Percentiles rank a stretch among this genome's conserved stretches.
Conservation (phyloP, 2,329 filamentous ascomycete genomes). For the Alternaria panax region DNA sequence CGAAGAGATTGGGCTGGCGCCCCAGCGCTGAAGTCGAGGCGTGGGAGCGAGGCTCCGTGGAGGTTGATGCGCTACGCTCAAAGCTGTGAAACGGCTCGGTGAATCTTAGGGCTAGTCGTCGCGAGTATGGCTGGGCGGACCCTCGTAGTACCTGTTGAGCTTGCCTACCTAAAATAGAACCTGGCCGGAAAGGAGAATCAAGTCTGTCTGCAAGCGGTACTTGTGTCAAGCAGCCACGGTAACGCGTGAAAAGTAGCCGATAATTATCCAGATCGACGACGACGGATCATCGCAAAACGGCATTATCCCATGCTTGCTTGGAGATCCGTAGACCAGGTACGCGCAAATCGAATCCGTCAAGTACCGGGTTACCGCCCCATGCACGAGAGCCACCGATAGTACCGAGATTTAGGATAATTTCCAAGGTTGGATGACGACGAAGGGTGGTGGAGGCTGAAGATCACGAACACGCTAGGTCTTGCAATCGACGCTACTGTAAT, state of each 20-base stretch:
- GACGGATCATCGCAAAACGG: no score
- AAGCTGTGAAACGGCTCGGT: constrained; percentile 3
- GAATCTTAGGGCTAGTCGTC: not conserved
- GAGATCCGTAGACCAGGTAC: not conserved
- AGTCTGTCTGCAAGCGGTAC: not conserved
- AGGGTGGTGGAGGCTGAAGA: no score
- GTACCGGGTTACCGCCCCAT: not conserved
- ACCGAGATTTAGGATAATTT: not conserved
- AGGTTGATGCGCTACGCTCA: not conserved
- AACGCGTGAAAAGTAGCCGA: not conserved
- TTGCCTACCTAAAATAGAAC: not conserved
- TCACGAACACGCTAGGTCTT: no score
- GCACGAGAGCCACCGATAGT: not conserved
- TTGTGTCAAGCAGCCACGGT: not conserved
- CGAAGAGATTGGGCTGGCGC: not conserved
- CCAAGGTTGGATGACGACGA: not conserved
- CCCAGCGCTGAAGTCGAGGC: not conserved
- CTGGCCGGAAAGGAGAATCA: not conserved
- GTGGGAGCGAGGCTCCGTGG: constrained; percentile 4
- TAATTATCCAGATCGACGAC: not conserved
- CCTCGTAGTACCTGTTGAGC: not conserved
- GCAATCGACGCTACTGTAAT: not conserved
- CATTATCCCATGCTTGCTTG: not conserved
- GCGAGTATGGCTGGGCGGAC: not conserved
- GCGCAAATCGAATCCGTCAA: not conserved